Conservation (phyloP, 2,329 filamentous ascomycete genomes). For the Thelonectria blattea region DNA sequence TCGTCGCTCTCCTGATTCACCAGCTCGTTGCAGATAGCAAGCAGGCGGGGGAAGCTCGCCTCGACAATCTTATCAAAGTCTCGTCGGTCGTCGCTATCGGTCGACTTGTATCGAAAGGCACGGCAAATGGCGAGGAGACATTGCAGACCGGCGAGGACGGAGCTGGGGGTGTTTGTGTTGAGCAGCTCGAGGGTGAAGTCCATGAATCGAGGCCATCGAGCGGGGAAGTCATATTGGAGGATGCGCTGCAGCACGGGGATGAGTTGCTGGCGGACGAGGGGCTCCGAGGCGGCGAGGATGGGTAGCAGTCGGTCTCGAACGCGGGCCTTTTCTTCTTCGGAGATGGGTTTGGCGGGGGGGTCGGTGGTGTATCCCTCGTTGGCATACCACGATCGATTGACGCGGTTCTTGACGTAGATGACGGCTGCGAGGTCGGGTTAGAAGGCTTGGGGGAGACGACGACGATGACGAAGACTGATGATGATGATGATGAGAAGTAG, state of each 20-base stretch:
- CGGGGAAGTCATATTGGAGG: slow-evolving; percentile 92
- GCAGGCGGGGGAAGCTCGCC: slow-evolving; percentile 84
- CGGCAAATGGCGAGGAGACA: slow-evolving; percentile 94
- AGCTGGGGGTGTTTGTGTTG: slow-evolving; percentile 82
- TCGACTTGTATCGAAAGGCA: slow-evolving; percentile 89
- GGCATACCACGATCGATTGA: slow-evolving; percentile 88
- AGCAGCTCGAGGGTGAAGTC: slow-evolving; percentile 90
- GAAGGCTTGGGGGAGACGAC: slow-evolving; percentile 33
- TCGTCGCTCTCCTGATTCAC: slow-evolving; percentile 92
- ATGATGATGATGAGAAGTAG: neutral
- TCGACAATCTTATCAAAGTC: slow-evolving; percentile 97
- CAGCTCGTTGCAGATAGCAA: slow-evolving; percentile 86
- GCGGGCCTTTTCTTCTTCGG: slow-evolving; percentile 86
- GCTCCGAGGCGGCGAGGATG: slow-evolving; percentile 79
- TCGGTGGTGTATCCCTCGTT: slow-evolving; percentile 76
- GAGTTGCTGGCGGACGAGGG: slow-evolving; percentile 87
- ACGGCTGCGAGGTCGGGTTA: slow-evolving; percentile 66
- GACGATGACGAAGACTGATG: slow-evolving; percentile 28
- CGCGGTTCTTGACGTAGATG: slow-evolving; percentile 97
- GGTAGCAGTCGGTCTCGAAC: slow-evolving; percentile 90
- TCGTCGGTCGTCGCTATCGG: slow-evolving; percentile 74
- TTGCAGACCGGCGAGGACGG: slow-evolving; percentile 91
- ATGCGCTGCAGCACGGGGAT: slow-evolving; percentile 95
- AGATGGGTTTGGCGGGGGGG: slow-evolving; percentile 64
- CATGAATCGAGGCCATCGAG: slow-evolving; percentile 93